Conservation (phyloP, 768 basidiomycete species). For the Tulasnella sp. region DNA sequence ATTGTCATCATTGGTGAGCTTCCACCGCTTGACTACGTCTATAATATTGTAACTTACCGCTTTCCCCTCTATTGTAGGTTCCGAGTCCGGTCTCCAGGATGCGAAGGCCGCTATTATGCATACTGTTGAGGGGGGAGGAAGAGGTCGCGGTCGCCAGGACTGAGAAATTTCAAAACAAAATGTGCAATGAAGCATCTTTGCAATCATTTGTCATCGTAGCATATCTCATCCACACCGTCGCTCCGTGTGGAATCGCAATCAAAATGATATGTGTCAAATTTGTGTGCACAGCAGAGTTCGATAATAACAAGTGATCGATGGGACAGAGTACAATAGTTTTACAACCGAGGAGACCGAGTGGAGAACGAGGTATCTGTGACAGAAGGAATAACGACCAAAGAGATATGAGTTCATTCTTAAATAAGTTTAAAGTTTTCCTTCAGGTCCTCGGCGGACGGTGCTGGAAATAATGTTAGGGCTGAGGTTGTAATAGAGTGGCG, state of each 20-base stretch:
- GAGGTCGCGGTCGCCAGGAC: neutral
- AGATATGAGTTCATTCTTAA: neutral
- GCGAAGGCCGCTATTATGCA: constrained; percentile 65
- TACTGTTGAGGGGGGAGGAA: constrained; percentile 5
- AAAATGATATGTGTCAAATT: neutral
- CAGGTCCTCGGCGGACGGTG: neutral
- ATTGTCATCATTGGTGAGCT: constrained; percentile 75
- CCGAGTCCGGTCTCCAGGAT: constrained; percentile 51
- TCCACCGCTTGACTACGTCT: neutral
- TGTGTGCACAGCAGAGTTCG: neutral
- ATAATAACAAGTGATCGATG: neutral
- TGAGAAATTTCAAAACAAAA: neutral
- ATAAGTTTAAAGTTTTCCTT: neutral
- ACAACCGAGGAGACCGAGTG: neutral
- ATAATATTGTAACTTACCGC: neutral
- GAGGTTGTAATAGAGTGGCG: neutral
- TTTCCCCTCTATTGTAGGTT: constrained; percentile 35
- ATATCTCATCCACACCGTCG: neutral
- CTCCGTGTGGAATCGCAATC: neutral
- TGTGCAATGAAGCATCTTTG: neutral
- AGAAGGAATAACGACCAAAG: too few relatives aligned
- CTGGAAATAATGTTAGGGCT: constrained; percentile 2
- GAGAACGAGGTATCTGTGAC: neutral
- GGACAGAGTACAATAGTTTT: neutral
- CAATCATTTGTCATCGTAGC: neutral